Percentiles rank a stretch among this genome's conserved stretches.
These are phyloP conservation scores for Betula pendula DNA, from an alignment of 306 rosid genomes.

Conservation along the genomic window DNA sequence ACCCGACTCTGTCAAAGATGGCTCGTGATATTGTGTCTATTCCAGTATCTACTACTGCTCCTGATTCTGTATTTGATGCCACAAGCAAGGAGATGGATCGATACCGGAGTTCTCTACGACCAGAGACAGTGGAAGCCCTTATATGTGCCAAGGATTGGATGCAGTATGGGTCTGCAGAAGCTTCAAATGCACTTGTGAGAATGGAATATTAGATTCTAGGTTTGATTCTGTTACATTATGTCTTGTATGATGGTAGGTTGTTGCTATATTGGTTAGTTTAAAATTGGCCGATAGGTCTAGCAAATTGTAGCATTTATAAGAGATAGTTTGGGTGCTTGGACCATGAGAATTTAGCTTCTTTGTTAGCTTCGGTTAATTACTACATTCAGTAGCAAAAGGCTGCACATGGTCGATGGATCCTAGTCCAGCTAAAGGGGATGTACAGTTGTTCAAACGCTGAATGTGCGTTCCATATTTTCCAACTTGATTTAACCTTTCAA, in stretches of 20 bases:
- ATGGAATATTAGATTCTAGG: conserved; percentile 58
- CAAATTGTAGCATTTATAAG: conserved; percentile 32
- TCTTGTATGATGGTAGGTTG: conserved; percentile 32
- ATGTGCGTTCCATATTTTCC: not conserved
- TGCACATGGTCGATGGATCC: not conserved
- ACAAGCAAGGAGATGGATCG: conserved; percentile 70
- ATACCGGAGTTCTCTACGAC: conserved; percentile 72
- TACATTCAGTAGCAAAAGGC: not conserved
- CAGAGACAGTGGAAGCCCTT: conserved; percentile 88
- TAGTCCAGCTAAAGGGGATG: not conserved
- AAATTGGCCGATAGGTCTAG: conserved; percentile 25
- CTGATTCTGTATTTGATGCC: conserved; percentile 59
- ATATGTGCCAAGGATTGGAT: conserved; percentile 96
- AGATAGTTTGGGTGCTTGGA: conserved; percentile 32
- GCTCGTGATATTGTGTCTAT: conserved; percentile 80
- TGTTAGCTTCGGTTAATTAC: conserved; percentile 24
- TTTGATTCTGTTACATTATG: not conserved
- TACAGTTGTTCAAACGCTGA: not conserved
- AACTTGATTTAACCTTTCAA: not conserved
- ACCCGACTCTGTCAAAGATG: conserved; percentile 94
- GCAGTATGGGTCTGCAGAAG: conserved; percentile 53
- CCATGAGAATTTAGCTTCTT: conserved; percentile 25
- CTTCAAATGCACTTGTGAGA: conserved; percentile 48
- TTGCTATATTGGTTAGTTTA: conserved; percentile 25
- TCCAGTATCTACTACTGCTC: conserved; percentile 63